phyloP scores from a whole-genome alignment of 1,284 basidiomycete genomes.

The Melampsora americana region DNA sequence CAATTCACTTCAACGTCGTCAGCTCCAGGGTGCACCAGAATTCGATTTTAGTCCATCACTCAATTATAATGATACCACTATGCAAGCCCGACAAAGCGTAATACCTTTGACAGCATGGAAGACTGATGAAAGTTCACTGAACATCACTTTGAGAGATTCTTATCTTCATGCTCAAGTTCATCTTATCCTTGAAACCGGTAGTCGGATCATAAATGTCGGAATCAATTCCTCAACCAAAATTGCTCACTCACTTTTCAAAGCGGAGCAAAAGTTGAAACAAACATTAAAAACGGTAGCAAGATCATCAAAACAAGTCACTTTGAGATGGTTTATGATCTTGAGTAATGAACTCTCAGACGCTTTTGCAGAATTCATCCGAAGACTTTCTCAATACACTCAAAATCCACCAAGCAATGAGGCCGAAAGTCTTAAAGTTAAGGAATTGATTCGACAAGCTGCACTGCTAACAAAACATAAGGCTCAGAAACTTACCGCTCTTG shows the following conservation, averaged over 20 bases:
- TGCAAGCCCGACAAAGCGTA: conserved; percentile 5
- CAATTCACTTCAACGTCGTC: not conserved
- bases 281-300: not conserved
- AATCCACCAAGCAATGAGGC: conserved; percentile 7
- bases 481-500: not conserved
- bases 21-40: not conserved
- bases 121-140: not conserved
- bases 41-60: conserved; percentile 15
- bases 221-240: conserved; percentile 17
- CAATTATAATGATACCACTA: conserved; percentile 23
- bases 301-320: conserved; percentile 2
- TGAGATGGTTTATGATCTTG: conserved; percentile 15
- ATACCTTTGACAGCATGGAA: conserved; percentile 1
- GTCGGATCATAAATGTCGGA: conserved; percentile 30
- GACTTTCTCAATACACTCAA: not conserved
- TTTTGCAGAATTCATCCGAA: conserved; percentile 21
- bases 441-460: not conserved
- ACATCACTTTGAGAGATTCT: conserved; percentile 27
- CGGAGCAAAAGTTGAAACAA: conserved; percentile 20
- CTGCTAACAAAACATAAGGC: not conserved
- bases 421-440: not conserved
- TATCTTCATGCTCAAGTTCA: conserved; percentile 31
- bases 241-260: conserved; percentile 11
- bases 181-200: conserved; percentile 28
- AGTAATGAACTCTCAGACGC: conserved; percentile 16